Evolutionary conservation across 208 protist genomes (phyloP).

Genomic region (Leishmania guyanensis): DNA sequence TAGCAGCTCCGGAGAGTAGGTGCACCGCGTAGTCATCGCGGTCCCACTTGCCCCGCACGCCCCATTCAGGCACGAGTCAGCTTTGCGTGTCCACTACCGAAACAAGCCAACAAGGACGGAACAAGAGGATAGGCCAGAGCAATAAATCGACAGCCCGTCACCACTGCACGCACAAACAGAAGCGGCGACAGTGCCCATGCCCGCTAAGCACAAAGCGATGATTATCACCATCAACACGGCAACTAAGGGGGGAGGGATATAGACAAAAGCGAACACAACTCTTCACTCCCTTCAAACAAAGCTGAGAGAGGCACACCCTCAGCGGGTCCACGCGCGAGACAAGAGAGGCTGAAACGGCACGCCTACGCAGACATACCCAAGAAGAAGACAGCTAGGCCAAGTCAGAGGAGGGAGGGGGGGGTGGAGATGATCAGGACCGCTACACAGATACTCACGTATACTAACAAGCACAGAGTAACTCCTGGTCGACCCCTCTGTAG

Average conservation of each 20-base stretch:
- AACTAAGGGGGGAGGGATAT: too few relatives aligned
- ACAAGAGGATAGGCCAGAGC: not conserved
- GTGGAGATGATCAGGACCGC: not conserved
- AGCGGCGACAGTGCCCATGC: too few relatives aligned
- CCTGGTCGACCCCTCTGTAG: not conserved
- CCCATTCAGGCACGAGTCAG: not conserved
- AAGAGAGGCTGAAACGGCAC: not conserved
- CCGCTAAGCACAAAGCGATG: not conserved
- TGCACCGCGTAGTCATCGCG: not conserved
- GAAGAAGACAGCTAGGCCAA: not conserved
- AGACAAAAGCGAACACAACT: not conserved
- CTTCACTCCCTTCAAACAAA: not conserved
- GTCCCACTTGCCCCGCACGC: not conserved
- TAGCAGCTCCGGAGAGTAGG: not conserved
- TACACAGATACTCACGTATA: not conserved
- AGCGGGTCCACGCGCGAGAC: not conserved
- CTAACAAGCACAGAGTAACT: not conserved
- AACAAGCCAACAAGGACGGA: not conserved
- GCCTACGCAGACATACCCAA: not conserved
- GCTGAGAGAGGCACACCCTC: not conserved
- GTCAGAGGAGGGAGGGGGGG: not conserved
- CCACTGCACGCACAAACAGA: not conserved
- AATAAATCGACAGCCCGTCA: not conserved
- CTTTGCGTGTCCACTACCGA: not conserved
- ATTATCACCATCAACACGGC: not conserved